Conservation (phyloP, 345 rosid genomes). For the Excoecaria cochinchinensis region DNA sequence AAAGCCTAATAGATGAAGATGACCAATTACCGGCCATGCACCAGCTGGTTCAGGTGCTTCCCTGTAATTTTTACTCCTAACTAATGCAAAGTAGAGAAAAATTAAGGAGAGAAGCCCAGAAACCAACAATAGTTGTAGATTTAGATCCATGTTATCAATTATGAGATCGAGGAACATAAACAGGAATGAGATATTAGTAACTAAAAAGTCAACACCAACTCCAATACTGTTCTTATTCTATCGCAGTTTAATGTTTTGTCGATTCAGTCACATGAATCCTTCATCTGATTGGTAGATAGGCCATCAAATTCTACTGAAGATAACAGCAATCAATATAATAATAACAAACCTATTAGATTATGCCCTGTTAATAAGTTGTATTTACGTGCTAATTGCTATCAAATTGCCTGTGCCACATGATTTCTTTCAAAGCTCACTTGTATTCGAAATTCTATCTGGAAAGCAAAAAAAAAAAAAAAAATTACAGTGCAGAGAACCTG, state of each 20-base stretch:
- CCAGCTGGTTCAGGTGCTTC: conserved; percentile 41
- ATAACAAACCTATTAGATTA: not conserved
- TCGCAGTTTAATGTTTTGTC: not conserved
- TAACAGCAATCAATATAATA: not conserved
- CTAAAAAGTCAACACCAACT: not conserved
- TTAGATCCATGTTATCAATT: not conserved
- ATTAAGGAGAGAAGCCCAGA: conserved; percentile 13
- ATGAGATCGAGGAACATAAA: not conserved
- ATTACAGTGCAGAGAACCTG: too few relatives aligned
- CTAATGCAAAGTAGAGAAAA: conserved; percentile 12
- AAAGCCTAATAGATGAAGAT: conserved; percentile 44
- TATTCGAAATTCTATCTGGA: too few relatives aligned
- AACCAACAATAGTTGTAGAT: not conserved
- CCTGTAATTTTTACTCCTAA: not conserved
- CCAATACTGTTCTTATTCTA: not conserved
- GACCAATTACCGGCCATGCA: conserved; percentile 59
- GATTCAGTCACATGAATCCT: not conserved
- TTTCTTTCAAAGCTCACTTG: too few relatives aligned
- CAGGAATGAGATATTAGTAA: not conserved
- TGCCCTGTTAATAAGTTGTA: not conserved
- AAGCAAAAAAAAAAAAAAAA: not conserved
- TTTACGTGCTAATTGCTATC: too few relatives aligned
- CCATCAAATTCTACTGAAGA: not conserved
- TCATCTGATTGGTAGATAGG: not conserved
- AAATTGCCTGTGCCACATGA: not conserved